Evolutionary conservation across 208 protist species (phyloP), one percentile per base, ranked within the genome.

Genomic region (Leishmania arabica): DNA sequence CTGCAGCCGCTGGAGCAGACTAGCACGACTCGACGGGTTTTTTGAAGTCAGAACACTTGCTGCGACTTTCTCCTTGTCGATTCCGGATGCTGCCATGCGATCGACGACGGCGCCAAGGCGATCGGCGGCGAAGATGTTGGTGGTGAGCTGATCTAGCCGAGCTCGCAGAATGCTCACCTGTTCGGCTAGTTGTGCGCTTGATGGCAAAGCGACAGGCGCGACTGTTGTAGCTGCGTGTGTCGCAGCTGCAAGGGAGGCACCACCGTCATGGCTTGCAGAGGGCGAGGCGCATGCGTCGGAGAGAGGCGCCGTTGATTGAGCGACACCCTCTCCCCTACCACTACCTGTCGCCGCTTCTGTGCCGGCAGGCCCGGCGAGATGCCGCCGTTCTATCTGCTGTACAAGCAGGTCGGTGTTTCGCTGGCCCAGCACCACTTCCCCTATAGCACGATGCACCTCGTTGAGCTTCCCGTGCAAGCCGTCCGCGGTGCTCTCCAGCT

Each of bases 351-450:
- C 42, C 54, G 77, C 37, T 80, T 70, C 40, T 74, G 37, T 54
- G 13, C 31, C 8, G 8, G 27, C 11, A 73, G 40, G 51, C 24
- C 51, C 66, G 37, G 51, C 65, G 8, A 91, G 72, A 13, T 93
- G 85, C 49, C 85, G 77, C 27, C 84, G 84, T 77, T 95, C 93
- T 71, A 95, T 86, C 79, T 96, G 93, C 53, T 86, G 84, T 62
- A 95, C 83, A 21, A 96, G 86, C 13, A 88, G 70, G 75, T 95
- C 91, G 3, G 85, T 88, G 78, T 92, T 94, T 60, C 86, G 84
- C 83, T 92, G 85, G 47, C 88, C 64, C 62, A 96, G 74, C 45
- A 84, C 78, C 15, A 95, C 84, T 65, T 92, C 90, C 0, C 91
- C 92, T 47, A 89, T 83, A 1, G 86, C 70, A 0, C 91, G 78